Base-by-base conservation (phyloP, 805 yeast species). In the Helenozyma rhizophorensis region DNA sequence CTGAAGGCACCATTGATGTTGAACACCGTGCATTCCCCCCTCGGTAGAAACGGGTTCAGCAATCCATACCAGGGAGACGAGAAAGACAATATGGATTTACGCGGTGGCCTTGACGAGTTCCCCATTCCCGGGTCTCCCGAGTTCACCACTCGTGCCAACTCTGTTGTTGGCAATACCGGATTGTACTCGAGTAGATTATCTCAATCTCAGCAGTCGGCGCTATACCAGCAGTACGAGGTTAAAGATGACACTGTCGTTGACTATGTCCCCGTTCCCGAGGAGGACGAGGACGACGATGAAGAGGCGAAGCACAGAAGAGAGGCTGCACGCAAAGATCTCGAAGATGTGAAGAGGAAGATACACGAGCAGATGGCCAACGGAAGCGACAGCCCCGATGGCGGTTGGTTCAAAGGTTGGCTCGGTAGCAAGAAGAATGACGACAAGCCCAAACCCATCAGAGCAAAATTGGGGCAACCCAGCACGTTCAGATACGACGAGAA, bases 401-500 rank as follows among this genome's bases (percentile, higher is more conserved):
- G 48, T 23, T 83, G 95, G 85, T 59, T 83, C 38, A 66, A 34
- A 27, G 40, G 73, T 35, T 60, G 54, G 53, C 40, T 54, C 17
- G 53, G 68, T 5, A 32, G 28, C 27, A 68, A 64, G 41, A 58
- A 60, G 29, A 70, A 70, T 27, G 72, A 75, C 18, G 80, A 75
- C 28, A 84, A 76, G 32, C 86, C 85, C 24, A 45, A 45, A 31
- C 85, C 84, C 51, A 72, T 80, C 40, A 75, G 77, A 42, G 97
- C 96, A 23, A 87, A 93, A 45, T 62, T 93, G 33, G 98, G 97
- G 9, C 85, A 83, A 36, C 42, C 45, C 22, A 82, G 70, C 51
- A 65, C 74, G 12, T 82, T 93, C 53, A 73, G 76, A 50, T 93
- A 78, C 55, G 96, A 89, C 60, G 90, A 85, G 48, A 77, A 83